These are phyloP conservation scores for Chaetomium tenue DNA, from an alignment of 495 filamentous ascomycete genomes.

Conservation along the genomic window DNA sequence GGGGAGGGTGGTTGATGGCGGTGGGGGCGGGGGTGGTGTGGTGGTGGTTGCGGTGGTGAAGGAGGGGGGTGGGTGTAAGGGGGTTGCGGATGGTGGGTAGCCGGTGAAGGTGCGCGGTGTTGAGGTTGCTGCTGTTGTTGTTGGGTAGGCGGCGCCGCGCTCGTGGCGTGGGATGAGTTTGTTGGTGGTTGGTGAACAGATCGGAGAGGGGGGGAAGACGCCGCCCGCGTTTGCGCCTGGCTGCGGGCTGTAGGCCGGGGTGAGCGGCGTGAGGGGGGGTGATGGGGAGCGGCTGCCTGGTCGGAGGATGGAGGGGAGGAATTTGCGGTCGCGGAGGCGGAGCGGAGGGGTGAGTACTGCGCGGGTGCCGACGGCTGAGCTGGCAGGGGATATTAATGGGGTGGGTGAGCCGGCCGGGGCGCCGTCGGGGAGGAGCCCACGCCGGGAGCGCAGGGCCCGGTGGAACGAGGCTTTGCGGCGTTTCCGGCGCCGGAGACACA, in stretches of 20 bases:
- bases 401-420: constrained; percentile 36
- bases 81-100: constrained; percentile 1
- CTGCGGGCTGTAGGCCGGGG: constrained; percentile 30
- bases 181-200: constrained; percentile 35
- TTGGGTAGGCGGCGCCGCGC: constrained; percentile 4
- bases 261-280: constrained; percentile 33
- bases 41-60: background rate
- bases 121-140: constrained; percentile 12
- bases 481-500: constrained; percentile 39
- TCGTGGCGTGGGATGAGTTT: constrained; percentile 36
- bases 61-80: background rate
- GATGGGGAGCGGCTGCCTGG: constrained; percentile 32
- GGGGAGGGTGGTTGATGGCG: background rate
- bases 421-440: constrained; percentile 17
- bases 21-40: background rate
- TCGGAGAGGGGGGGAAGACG: constrained; percentile 31
- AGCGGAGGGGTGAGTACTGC: constrained; percentile 41
- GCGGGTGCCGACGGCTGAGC: constrained; percentile 31
- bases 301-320: constrained; percentile 41
- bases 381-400: constrained; percentile 41
- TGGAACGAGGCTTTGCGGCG: constrained; percentile 21
- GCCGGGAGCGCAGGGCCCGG: constrained; percentile 18
- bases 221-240: constrained; percentile 12
- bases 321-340: constrained; percentile 45
- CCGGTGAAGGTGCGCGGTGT: background rate